Conservation (phyloP, 495 filamentous ascomycete species). For the Podospora comata region DNA sequence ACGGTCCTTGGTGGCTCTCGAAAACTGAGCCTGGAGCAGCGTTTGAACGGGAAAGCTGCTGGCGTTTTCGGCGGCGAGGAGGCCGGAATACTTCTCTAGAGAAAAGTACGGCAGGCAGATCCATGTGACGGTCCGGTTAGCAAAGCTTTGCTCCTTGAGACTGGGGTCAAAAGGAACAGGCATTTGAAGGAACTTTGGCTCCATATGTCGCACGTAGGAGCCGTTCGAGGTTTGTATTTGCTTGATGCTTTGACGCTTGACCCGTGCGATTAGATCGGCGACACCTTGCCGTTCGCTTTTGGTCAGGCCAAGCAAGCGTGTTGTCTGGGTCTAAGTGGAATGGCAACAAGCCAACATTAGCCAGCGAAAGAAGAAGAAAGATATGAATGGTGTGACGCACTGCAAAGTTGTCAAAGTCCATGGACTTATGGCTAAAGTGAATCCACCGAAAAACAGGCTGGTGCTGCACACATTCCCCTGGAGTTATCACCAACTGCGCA, state of each 20-base stretch:
- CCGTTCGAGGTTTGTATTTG: slow-evolving; percentile 27
- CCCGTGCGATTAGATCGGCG: background rate
- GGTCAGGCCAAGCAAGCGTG: slow-evolving; percentile 1
- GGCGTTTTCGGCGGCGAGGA: slow-evolving; percentile 22
- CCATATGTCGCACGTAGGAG: slow-evolving; percentile 30
- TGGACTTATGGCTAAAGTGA: slow-evolving; percentile 6
- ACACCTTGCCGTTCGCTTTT: background rate
- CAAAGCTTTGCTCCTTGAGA: slow-evolving; percentile 17
- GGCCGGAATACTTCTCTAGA: slow-evolving; percentile 36
- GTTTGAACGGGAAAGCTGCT: slow-evolving; percentile 36
- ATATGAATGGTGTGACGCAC: background rate
- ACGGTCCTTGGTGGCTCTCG: slow-evolving; percentile 28
- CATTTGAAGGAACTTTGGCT: slow-evolving; percentile 30
- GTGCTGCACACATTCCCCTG: background rate
- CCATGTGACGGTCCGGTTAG: slow-evolving; percentile 31
- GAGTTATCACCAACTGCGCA: background rate
- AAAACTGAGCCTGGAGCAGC: slow-evolving; percentile 36
- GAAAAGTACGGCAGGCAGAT: slow-evolving; percentile 41
- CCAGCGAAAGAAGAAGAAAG: background rate
- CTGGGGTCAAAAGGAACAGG: slow-evolving; percentile 23
- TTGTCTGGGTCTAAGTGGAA: background rate
- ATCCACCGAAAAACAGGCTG: slow-evolving; percentile 18
- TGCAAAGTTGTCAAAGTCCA: slow-evolving; percentile 18
- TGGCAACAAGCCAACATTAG: background rate
- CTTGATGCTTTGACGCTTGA: slow-evolving; percentile 24